Base-by-base conservation (phyloP, 805 yeast species). In the Kurtzmaniella fragi region DNA sequence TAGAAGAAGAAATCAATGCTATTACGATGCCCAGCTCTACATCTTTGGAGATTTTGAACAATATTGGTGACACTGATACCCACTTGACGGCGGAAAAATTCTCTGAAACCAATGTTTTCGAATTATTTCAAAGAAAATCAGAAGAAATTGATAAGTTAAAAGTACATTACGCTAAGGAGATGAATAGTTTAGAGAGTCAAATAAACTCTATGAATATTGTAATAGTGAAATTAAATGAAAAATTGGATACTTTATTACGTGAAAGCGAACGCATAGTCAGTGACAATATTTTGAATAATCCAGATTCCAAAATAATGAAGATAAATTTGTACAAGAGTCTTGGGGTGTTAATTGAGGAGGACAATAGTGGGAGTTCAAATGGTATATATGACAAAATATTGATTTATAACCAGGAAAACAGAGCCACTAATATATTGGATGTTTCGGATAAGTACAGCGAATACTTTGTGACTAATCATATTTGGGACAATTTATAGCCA, bases 401-500 rank as follows among this genome's bases (percentile, higher is more conserved):
- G 30, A 71, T 81, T 3, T 63, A 71, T 42, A 77, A 76, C 51
- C 71, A 70, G 39, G 56, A 57, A n/a, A 59, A 59, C 20, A 73
- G 73, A 35, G 55, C 64, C 20, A 60, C 78, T 1, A 75, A 73
- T 47, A 63, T 75, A 7, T 57, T 83, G 38, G 71, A 76, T 20
- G 70, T 79, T 53, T 70, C 71, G 32, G 64, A 68, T 26, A 73
- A 77, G 42, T 77, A 80, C 44, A 77, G 84, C 49, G 81, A 80
- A 42, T 82, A 72, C 50, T 85, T 84, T 56, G 73, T 84, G 25
- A 74, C 87, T 11, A 85, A 86, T 52, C 82, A 77, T 53, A 75
- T 86, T 26, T 86, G 95, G 95, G 93, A 84, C 44, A 71, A 75
- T 39, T 47, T 77, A 45, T 70, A 42, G 48, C 9, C 25, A 20